These are phyloP conservation scores for rapeseed (Brassica napus) DNA, from an alignment of 345 rosid genomes.

Conservation along the genomic window Da-Ae NC_063439.1:7414501-7415000, in stretches of 20 bases:
- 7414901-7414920: slow-evolving; percentile 99
- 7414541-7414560: not conserved
- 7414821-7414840: slow-evolving; percentile 80
- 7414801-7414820: slow-evolving; percentile 67
- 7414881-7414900: slow-evolving; percentile 86
- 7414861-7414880: slow-evolving; percentile 80
- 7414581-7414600: slow-evolving; percentile 94
- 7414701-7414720: not conserved
- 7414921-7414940: slow-evolving; percentile 67
- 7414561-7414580: slow-evolving; percentile 51
- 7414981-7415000: slow-evolving; percentile 78
- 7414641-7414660: slow-evolving; percentile 72
- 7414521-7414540: slow-evolving; percentile 4
- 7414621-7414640: slow-evolving; percentile 87
- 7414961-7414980: slow-evolving; percentile 78
- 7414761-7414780: slow-evolving; percentile 87
- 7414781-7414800: slow-evolving; percentile 81
- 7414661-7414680: slow-evolving; percentile 69
- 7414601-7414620: slow-evolving; percentile 98
- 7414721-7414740: not conserved
- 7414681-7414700: slow-evolving; percentile 11
- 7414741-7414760: not conserved
- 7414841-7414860: slow-evolving; percentile 97
- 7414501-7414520: slow-evolving; percentile 5
- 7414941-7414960: slow-evolving; percentile 70